Evolutionary conservation across 805 yeast genomes (phyloP).

Genomic region (Cyberlindnera mycetangii): DNA sequence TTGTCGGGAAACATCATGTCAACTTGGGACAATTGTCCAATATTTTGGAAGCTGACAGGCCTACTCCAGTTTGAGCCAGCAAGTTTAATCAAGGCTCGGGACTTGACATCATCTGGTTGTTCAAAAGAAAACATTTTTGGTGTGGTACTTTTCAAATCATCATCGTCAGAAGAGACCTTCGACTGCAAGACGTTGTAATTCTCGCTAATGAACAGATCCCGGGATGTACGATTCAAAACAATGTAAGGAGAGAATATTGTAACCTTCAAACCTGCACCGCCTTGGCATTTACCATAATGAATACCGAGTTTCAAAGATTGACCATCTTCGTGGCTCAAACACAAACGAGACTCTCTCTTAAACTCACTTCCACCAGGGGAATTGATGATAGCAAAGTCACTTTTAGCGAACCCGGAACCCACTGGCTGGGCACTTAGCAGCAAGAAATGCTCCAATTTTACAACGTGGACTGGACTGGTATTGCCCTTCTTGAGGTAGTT

Average conservation of each 20-base stretch:
- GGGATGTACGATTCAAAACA: slow-evolving; percentile 76
- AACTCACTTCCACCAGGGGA: slow-evolving; percentile 52
- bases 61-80: slow-evolving; percentile 70
- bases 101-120: slow-evolving; percentile 50
- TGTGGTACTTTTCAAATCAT: slow-evolving; percentile 32
- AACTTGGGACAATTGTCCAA: slow-evolving; percentile 74
- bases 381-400: slow-evolving; percentile 72
- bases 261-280: slow-evolving; percentile 58
- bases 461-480: slow-evolving; percentile 75
- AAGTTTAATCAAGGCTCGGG: slow-evolving; percentile 63
- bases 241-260: slow-evolving; percentile 83
- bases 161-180: slow-evolving; percentile 30
- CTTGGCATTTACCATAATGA: slow-evolving; percentile 53
- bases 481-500: slow-evolving; percentile 62
- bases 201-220: slow-evolving; percentile 54
- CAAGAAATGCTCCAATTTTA: slow-evolving; percentile 66
- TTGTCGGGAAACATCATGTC: slow-evolving; percentile 46
- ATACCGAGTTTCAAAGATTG: slow-evolving; percentile 63
- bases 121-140: slow-evolving; percentile 90
- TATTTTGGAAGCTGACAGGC: slow-evolving; percentile 81
- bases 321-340: slow-evolving; percentile 57
- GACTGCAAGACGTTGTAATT: slow-evolving; percentile 51
- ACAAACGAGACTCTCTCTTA: slow-evolving; percentile 50
- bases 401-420: slow-evolving; percentile 56
- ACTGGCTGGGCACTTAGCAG: slow-evolving; percentile 67